phyloP scores from a whole-genome alignment of 768 basidiomycete genomes.

The Kwoniella sp. region DNA sequence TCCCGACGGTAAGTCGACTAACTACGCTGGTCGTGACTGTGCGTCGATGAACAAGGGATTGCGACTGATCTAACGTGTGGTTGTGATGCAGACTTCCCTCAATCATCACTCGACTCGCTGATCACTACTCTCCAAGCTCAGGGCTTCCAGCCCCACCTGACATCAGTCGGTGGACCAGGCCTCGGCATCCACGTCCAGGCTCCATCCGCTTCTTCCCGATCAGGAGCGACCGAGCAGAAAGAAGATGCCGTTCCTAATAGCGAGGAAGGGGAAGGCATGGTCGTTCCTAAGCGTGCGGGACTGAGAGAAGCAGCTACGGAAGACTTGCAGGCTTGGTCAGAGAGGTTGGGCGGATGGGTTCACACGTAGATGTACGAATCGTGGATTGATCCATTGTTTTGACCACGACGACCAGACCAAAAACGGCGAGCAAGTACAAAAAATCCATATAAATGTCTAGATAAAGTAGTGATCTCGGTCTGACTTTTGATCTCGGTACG shows the following conservation, averaged over 20 bases:
- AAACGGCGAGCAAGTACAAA: neutral
- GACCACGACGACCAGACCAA: no score
- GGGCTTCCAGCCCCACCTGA: constrained; percentile 81
- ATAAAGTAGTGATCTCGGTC: neutral
- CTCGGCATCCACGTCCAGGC: constrained; percentile 65
- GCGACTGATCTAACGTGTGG: neutral
- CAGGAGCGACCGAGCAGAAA: neutral
- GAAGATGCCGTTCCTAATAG: constrained; percentile 11
- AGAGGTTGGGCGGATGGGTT: constrained; percentile 37
- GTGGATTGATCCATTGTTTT: no score
- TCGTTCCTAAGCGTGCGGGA: constrained; percentile 39
- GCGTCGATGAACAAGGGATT: neutral
- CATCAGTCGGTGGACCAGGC: constrained; percentile 89
- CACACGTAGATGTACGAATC: constrained; percentile 27
- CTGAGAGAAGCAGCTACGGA: constrained; percentile 37
- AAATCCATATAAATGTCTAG: neutral
- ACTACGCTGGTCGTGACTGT: neutral
- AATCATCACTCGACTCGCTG: constrained; percentile 65
- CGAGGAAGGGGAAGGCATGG: constrained; percentile 40
- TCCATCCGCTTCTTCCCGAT: neutral
- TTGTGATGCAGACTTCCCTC: constrained; percentile 73
- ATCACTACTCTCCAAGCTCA: constrained; percentile 65
- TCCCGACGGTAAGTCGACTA: constrained; percentile 75
- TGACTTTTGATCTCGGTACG: no score
- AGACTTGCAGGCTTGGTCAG: constrained; percentile 39